A percentile compares a stretch with the other conserved stretches of the same genome.
Conservation (phyloP, 1,284 basidiomycete species). For the Irpex sp. region DNA sequence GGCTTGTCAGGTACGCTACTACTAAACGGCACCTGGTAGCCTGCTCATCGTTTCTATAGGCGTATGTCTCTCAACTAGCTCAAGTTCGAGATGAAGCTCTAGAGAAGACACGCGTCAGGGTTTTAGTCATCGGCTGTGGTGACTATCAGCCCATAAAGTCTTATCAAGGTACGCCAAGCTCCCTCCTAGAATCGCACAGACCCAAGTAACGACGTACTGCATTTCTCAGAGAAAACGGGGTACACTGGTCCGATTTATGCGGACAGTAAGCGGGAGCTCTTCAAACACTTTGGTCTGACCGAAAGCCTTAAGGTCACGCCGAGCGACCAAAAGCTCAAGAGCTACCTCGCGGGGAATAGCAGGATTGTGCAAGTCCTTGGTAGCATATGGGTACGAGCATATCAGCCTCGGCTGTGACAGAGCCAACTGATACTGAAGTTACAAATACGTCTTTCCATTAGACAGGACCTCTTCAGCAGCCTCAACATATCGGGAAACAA, state of each 20-base stretch:
- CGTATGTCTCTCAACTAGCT: constrained; percentile 51
- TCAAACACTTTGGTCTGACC: constrained; percentile 48
- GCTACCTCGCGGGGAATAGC: constrained; percentile 38
- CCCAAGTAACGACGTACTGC: neutral
- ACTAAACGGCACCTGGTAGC: neutral
- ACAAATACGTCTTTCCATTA: constrained; percentile 12
- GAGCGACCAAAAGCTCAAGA: constrained; percentile 39
- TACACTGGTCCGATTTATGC: constrained; percentile 53
- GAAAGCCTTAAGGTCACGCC: constrained; percentile 43
- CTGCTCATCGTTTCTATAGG: constrained; percentile 28
- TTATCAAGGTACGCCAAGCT: constrained; percentile 44
- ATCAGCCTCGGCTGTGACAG: neutral
- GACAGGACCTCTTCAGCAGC: constrained; percentile 43
- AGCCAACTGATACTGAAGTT: neutral
- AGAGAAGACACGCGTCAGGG: constrained; percentile 35
- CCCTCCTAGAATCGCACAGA: neutral
- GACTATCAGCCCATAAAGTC: constrained; percentile 48
- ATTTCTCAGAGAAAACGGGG: constrained; percentile 39
- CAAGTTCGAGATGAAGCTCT: constrained; percentile 42
- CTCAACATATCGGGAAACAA: constrained; percentile 49
- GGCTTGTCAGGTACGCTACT: constrained; percentile 38
- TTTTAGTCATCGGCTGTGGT: constrained; percentile 64
- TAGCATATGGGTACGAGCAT: constrained; percentile 44
- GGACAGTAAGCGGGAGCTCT: constrained; percentile 53
- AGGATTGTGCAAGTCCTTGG: constrained; percentile 30